Evolutionary conservation across 2,329 filamentous ascomycete genomes (phyloP), one percentile per base, ranked within the genome.

Genomic region (Colletotrichum plurivorum): DNA sequence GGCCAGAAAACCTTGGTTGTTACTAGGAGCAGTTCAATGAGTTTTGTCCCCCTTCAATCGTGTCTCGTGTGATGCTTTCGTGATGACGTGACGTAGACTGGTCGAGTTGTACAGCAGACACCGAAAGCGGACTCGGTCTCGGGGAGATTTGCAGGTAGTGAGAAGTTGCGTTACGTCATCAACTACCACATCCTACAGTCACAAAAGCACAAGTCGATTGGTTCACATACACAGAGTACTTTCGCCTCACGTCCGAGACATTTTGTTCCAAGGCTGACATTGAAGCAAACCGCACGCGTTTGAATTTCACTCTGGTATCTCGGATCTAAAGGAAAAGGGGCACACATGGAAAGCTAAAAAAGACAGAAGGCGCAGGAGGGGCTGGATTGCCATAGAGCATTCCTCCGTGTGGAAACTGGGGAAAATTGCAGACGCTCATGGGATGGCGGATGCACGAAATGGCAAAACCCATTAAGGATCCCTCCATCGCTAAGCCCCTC

Each of bases 11-110:
- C 48, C 60, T 52, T 59, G 52, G 46, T 63, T 46, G 67, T 49
- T 63, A 52, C 49, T 49, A 52, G 63, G 48, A 69, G 58, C 58
- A 61, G 59, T 68, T 60, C 52, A 63, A 70, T 70, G 60, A 68
- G 56, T 63, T 70, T 58, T 63, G 63, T 36, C 67, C 65, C 68
- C 68, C 64, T 68, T 68, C 20, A 67, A 20, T n/a, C 12, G 27
- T 16, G 22, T 25, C 22, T n/a, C n/a, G 20, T 39, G 4, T 12
- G 36, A 18, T 27, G 52, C 9, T 15, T 31, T 7, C 49, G 15
- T 48, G 18, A 48, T 48, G 5, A 48, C 16, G 9, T 36, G 31
- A 36, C 31, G 9, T 36, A 12, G 31, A 9, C 31, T 9, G 3
- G 2, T 10, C 31, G 27, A 31, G 5, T 31, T 8, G 27, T 10